Evolutionary conservation across 495 filamentous ascomycete species (phyloP).

Genomic region (Xylaria curta): DNA sequence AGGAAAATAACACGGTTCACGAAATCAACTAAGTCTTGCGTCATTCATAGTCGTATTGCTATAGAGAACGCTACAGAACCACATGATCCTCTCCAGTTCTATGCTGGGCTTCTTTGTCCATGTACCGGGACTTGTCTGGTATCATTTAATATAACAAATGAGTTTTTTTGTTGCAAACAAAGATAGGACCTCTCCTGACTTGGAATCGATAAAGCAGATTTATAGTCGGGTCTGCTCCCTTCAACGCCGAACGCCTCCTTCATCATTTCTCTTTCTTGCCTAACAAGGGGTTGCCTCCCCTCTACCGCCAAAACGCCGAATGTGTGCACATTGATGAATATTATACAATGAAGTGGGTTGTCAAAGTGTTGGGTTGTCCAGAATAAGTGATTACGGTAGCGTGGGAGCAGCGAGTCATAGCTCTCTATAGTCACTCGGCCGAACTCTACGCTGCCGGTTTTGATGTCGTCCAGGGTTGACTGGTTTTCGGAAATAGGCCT

Average conservation of each 20-base stretch:
- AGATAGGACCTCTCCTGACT: background rate
- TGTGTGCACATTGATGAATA: constrained; percentile 16
- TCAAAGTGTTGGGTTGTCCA: background rate
- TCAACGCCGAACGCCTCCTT: constrained; percentile 22
- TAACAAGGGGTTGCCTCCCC: background rate
- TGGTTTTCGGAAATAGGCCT: constrained; percentile 93
- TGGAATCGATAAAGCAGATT: background rate
- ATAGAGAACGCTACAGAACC: background rate
- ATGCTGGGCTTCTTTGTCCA: background rate
- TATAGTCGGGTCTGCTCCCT: constrained; percentile 5
- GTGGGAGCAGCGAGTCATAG: constrained; percentile 55
- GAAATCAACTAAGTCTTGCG: background rate
- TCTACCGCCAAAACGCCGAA: constrained; percentile 20
- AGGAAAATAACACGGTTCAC: background rate
- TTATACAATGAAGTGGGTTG: constrained; percentile 22
- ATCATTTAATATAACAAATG: constrained; percentile 10
- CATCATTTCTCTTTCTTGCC: constrained; percentile 1
- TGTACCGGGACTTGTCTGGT: background rate
- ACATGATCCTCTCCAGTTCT: background rate
- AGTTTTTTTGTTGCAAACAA: constrained; percentile 1
- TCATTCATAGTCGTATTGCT: constrained; percentile 6
- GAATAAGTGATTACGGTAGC: background rate
- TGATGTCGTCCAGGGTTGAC: constrained; percentile 94
- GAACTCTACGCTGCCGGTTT: constrained; percentile 73
- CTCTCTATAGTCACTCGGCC: constrained; percentile 89